Evolutionary conservation across 768 basidiomycete genomes (phyloP), one percentile per base, ranked within the genome.

Genomic region (Suillus variegatus): DNA sequence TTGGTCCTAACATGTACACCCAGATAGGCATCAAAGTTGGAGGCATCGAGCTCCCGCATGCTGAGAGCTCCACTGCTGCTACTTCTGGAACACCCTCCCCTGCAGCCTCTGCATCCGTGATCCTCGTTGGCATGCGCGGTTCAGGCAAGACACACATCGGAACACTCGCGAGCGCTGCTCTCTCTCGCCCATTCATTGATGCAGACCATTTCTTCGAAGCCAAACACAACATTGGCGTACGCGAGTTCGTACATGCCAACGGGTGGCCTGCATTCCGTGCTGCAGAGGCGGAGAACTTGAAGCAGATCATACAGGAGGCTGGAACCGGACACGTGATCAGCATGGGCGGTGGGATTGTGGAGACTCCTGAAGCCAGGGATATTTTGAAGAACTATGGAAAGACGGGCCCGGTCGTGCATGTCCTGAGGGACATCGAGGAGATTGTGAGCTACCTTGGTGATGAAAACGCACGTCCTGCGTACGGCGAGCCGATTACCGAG

Each of bases 101-200:
- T 1, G 75, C 80, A 52, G 68, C 79, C 13, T 78, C 81, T 6
- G 83, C 86, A 20, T 88, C 90, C 6, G 85, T 95, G 68, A 77
- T 97, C 65, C 78, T 97, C 66, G 88, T 95, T 67, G 95, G 97
- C 35, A 99, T 99, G 97, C 92, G 97, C 20, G 97, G 97, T 13
- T 92, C 94, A 1, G 97, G 97, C 38, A 99, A 99, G 80, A 94
- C 93, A 1, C 90, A 89, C 77, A 85, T 98, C 65, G 94, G 96
- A 18, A 80, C 84, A 62, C 80, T 95, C 40, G 95, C 93, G 18
- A 89, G 93, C 0, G 75, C 82, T 9, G 80, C 88, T 2, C 84
- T 98, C 14, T 85, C 85, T 2, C 91, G 94, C 83, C 81, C 85
- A 1, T 83, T 89, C 71, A 77, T 96, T 70, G 97, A 99, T 70